Conservation (phyloP, 2,329 filamentous ascomycete species). For the Fusarium camptoceras region DNA sequence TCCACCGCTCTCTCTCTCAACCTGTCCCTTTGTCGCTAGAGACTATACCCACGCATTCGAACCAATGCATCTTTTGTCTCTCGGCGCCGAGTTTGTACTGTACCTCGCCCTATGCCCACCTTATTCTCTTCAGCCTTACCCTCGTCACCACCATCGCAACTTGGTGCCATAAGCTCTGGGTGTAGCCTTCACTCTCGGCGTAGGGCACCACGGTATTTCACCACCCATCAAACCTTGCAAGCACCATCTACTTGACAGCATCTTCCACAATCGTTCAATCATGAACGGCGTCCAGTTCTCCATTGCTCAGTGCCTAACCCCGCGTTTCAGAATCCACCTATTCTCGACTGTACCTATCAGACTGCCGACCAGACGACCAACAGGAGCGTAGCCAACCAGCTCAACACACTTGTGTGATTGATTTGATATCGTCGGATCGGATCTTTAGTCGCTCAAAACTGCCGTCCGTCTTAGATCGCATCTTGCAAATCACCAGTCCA, state of each 20-base stretch:
- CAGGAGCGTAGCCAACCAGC: not conserved
- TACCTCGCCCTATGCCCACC: slow-evolving; percentile 1
- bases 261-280: not conserved
- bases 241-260: not conserved
- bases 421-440: not conserved
- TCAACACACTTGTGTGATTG: not conserved
- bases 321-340: slow-evolving; percentile 35
- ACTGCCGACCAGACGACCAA: not conserved
- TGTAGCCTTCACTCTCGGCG: not conserved
- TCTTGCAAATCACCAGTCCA: not conserved
- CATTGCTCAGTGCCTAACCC: slow-evolving; percentile 22
- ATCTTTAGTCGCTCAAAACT: not conserved
- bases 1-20: slow-evolving; percentile 14
- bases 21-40: not conserved
- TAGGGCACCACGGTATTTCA: not conserved
- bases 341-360: slow-evolving; percentile 6
- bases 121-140: slow-evolving; percentile 2
- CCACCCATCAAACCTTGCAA: not conserved
- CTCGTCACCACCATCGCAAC: slow-evolving; percentile 4
- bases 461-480: not conserved
- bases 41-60: not conserved
- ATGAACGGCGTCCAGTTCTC: slow-evolving; percentile 18
- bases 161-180: not conserved
- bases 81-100: slow-evolving; percentile 8
- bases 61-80: slow-evolving; percentile 20